Conservation (phyloP, 306 rosid species). For the Sicyos baderoa region DNA sequence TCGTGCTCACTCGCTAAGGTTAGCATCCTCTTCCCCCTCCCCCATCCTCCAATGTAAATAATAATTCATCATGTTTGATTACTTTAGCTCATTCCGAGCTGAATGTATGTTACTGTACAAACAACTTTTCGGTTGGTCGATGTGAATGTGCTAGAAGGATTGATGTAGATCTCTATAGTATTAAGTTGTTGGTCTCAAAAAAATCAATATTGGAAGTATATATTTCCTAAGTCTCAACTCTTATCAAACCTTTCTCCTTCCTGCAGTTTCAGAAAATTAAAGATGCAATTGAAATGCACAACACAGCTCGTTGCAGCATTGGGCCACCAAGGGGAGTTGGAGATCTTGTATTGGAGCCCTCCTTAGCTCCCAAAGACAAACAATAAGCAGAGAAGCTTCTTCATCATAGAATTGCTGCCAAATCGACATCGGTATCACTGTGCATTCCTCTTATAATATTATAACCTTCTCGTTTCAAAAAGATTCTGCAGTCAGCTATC, state of each 20-base stretch:
- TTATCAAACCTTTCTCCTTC: background rate
- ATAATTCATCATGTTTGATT: background rate
- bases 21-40: conserved; percentile 9
- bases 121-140: background rate
- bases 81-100: background rate
- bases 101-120: background rate
- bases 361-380: conserved; percentile 43
- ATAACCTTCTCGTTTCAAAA: conserved; percentile 2
- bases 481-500: conserved; percentile 3
- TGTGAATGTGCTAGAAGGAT: background rate
- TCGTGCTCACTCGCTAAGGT: conserved; percentile 99
- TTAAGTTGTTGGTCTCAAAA: background rate
- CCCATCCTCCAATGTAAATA: background rate
- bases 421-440: conserved; percentile 12
- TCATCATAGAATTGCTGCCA: conserved; percentile 26
- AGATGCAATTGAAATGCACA: conserved; percentile 79
- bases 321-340: conserved; percentile 78
- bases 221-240: background rate
- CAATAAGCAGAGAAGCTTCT: conserved; percentile 45
- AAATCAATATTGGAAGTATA: background rate
- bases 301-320: conserved; percentile 95
- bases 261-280: conserved; percentile 89
- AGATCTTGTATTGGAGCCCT: conserved; percentile 45
- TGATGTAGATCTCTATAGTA: background rate
- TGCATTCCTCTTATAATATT: conserved; percentile 14